phyloP scores from a whole-genome alignment of 2,329 filamentous ascomycete species.

The Thermomyces lanuginosus region DNA sequence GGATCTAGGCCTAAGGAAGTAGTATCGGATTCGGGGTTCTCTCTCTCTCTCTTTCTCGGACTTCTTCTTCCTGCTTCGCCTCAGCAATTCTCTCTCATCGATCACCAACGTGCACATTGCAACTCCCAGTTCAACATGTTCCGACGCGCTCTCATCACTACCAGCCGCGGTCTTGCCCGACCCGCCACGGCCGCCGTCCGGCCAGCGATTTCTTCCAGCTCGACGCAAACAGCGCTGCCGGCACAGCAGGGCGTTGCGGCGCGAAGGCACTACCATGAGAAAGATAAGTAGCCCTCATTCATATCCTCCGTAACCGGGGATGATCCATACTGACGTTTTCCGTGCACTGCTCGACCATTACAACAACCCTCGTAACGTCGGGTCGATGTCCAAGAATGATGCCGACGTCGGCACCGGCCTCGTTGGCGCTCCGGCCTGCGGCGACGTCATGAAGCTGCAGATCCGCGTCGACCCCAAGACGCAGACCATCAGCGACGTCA shows the following conservation, averaged over 20 bases:
- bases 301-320: not conserved
- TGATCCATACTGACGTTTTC: constrained; percentile 2
- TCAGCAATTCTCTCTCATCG: no score
- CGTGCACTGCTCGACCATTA: constrained; percentile 56
- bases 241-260: constrained; percentile 3
- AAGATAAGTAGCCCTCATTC: constrained; percentile 35
- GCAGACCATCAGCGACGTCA: constrained; percentile 82
- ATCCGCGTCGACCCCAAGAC: constrained; percentile 79
- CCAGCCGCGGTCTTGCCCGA: no score
- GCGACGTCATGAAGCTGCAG: constrained; percentile 88
- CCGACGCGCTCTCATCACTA: no score
- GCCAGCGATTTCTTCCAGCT: no score
- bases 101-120: no score
- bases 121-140: no score
- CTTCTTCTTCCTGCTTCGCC: no score
- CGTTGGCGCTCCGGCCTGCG: constrained; percentile 76
- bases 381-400: constrained; percentile 64
- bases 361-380: constrained; percentile 61
- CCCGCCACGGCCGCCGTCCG: no score
- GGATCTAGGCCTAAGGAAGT: no score
- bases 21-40: no score
- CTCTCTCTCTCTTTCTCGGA: no score
- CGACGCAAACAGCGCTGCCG: constrained; percentile 3
- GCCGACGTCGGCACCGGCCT: constrained; percentile 76
- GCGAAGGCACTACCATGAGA: constrained; percentile 44